Evolutionary conservation across 129 eudicot genomes (phyloP).

Genomic region (Arctium minus): DNA sequence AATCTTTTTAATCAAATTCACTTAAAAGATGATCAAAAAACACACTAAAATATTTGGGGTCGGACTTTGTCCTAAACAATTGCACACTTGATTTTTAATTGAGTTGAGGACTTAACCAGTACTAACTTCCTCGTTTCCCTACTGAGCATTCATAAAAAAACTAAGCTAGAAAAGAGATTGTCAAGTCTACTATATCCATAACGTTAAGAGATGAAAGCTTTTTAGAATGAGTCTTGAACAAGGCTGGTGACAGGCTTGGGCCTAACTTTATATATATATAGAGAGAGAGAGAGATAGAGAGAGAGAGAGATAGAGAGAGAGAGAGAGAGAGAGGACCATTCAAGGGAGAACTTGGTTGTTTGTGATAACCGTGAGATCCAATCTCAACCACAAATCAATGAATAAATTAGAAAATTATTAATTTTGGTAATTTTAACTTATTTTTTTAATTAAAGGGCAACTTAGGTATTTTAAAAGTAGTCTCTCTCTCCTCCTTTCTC

Average conservation of each 20-base stretch:
- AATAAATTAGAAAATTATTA: no score
- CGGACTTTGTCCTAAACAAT: not conserved
- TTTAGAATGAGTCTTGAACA: not conserved
- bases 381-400: no score
- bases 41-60: not conserved
- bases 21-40: not conserved
- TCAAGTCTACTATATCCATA: not conserved
- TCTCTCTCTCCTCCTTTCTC: no score
- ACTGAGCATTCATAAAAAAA: no score
- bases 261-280: not conserved
- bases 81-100: not conserved
- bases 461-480: no score
- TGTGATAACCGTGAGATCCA: no score
- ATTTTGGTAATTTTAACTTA: no score
- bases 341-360: no score
- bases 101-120: not conserved
- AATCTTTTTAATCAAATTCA: not conserved
- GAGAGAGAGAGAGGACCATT: no score
- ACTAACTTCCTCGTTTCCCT: not conserved
- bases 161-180: not conserved
- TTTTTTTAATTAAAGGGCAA: no score
- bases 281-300: no score
- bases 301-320: no score
- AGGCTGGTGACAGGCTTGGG: not conserved
- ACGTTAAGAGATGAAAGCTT: not conserved